Conservation (phyloP, 768 basidiomycete species). For the Amanita jacksonii region DNA sequence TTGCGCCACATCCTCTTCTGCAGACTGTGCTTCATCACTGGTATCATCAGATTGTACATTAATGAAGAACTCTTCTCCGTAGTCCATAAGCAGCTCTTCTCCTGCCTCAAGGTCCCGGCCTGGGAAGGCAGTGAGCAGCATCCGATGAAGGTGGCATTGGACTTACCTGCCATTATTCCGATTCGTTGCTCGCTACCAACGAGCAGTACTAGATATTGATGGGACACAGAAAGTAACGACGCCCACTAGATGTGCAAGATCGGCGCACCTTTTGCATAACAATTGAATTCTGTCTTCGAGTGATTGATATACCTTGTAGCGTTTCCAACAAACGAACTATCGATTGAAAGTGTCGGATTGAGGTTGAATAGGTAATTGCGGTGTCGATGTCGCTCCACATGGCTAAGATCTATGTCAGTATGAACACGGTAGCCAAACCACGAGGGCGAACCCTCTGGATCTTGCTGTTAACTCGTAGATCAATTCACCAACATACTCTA, state of each 20-base stretch:
- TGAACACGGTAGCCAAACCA: neutral
- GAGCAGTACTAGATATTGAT: conserved; percentile 26
- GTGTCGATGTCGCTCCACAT: conserved; percentile 34
- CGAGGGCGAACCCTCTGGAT: conserved; percentile 40
- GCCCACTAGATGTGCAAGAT: neutral
- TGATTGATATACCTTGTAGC: conserved; percentile 67
- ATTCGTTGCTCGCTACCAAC: conserved; percentile 65
- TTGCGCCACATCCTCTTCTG: neutral
- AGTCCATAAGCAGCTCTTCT: conserved; percentile 13
- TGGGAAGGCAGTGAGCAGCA: conserved; percentile 6
- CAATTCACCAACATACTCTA: conserved; percentile 64
- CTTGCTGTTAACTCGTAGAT: conserved; percentile 38
- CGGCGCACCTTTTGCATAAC: conserved; percentile 32
- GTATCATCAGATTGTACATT: neutral
- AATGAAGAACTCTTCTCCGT: conserved; percentile 11
- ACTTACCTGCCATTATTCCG: conserved; percentile 49
- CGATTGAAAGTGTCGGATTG: conserved; percentile 37
- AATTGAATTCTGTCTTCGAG: conserved; percentile 30
- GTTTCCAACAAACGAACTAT: conserved; percentile 49
- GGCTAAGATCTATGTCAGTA: conserved; percentile 14
- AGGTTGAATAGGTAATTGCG: conserved; percentile 59
- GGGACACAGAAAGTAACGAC: neutral
- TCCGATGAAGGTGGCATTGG: neutral
- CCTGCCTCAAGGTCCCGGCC: conserved; percentile 10
- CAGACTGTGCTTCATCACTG: neutral